Evolutionary conservation across 768 basidiomycete genomes (phyloP).

Genomic region (Pholiota molesta): DNA sequence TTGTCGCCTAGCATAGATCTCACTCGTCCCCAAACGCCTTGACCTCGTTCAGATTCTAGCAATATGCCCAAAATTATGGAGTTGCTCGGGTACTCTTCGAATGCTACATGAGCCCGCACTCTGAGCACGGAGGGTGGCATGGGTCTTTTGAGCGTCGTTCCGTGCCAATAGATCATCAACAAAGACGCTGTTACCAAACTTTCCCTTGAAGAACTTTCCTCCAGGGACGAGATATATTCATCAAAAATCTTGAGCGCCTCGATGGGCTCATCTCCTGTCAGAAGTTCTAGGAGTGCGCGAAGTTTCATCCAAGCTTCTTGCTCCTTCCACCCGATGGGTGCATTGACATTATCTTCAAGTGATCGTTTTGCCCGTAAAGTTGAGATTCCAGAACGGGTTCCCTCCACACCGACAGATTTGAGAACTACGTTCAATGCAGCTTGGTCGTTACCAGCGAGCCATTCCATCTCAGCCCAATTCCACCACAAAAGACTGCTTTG

Average conservation of each 20-base stretch:
- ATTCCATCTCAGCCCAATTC: constrained; percentile 87
- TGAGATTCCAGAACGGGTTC: constrained; percentile 49
- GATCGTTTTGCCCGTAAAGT: constrained; percentile 66
- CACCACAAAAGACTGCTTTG: constrained; percentile 64
- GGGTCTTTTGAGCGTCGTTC: constrained; percentile 54
- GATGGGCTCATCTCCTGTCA: constrained; percentile 46
- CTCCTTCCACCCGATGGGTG: constrained; percentile 49
- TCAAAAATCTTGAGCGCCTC: constrained; percentile 48
- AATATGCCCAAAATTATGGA: constrained; percentile 74
- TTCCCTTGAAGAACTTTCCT: constrained; percentile 43
- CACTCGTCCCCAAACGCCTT: constrained; percentile 79
- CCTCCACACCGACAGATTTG: constrained; percentile 55
- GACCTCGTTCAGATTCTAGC: constrained; percentile 75
- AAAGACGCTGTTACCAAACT: constrained; percentile 59
- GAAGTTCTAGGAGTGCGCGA: constrained; percentile 64
- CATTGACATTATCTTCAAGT: constrained; percentile 51
- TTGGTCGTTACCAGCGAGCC: constrained; percentile 57
- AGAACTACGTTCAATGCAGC: constrained; percentile 57
- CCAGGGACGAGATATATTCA: constrained; percentile 27
- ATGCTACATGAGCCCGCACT: constrained; percentile 54
- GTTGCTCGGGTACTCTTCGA: constrained; percentile 67
- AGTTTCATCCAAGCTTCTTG: constrained; percentile 69
- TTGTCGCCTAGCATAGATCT: constrained; percentile 57
- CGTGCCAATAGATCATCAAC: constrained; percentile 63
- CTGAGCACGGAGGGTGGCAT: constrained; percentile 61